phyloP scores from a whole-genome alignment of 2,329 filamentous ascomycete species.

The Akanthomyces uredinophilus region DNA sequence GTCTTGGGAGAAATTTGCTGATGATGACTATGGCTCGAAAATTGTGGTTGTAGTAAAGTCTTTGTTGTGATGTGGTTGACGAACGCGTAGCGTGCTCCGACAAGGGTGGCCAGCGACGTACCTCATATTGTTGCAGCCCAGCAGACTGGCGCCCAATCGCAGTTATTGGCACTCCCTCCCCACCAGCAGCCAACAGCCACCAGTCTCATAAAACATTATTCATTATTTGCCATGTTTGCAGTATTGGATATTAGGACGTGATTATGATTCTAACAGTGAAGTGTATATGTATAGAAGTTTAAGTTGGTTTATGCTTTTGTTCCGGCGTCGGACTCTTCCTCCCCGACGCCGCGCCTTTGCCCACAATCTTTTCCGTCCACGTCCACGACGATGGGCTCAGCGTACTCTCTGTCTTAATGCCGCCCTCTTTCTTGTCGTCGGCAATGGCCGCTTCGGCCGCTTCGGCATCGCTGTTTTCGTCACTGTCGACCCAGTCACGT shows the following conservation, averaged over 20 bases:
- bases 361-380: constrained; percentile 52
- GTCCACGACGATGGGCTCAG: constrained; percentile 33
- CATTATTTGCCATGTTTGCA: too few relatives aligned
- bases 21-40: too few relatives aligned
- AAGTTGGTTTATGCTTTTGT: background rate
- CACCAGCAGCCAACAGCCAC: too few relatives aligned
- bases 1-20: too few relatives aligned
- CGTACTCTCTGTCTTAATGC: constrained; percentile 15
- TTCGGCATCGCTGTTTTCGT: constrained; percentile 33
- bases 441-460: constrained; percentile 5
- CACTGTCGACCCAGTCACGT: constrained; percentile 55
- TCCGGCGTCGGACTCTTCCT: constrained; percentile 24
- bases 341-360: constrained; percentile 29
- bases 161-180: too few relatives aligned
- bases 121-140: too few relatives aligned
- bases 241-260: background rate
- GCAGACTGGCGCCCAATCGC: too few relatives aligned
- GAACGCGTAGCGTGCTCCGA: too few relatives aligned
- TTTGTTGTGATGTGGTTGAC: too few relatives aligned
- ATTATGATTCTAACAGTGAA: background rate
- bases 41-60: too few relatives aligned
- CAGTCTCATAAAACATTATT: too few relatives aligned
- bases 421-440: background rate
- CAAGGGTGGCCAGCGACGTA: too few relatives aligned
- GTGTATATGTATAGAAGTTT: background rate